A percentile compares a stretch with the other conserved stretches of the same genome.
Conservation (phyloP, 2,329 filamentous ascomycete species). For the Rhexocercosporidium sp. region DNA sequence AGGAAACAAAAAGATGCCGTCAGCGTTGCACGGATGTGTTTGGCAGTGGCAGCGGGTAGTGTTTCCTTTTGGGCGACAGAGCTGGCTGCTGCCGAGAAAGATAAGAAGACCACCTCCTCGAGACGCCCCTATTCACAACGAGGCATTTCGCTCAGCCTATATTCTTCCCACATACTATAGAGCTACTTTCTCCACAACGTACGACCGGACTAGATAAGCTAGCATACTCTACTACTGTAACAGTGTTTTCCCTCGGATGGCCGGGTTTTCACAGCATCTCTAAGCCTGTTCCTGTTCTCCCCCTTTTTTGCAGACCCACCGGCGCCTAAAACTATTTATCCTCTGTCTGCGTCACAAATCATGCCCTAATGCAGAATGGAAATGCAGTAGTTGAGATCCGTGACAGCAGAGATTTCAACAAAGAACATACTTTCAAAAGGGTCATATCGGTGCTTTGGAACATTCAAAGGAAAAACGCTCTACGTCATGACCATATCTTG, state of each 20-base stretch:
- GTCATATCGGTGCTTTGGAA: no score
- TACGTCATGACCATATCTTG: no score
- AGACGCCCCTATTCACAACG: not conserved
- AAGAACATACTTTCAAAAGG: not conserved
- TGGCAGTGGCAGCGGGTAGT: not conserved
- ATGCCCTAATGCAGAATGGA: not conserved
- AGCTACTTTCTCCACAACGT: not conserved
- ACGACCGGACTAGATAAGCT: constrained; percentile 3
- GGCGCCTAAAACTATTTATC: not conserved
- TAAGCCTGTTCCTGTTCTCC: constrained; percentile 3
- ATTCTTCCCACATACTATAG: not conserved
- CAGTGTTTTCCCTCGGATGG: not conserved
- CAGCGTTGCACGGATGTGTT: not conserved
- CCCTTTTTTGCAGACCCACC: not conserved
- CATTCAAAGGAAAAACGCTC: no score
- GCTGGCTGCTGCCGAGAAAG: not conserved
- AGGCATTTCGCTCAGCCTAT: not conserved
- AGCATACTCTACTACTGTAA: not conserved
- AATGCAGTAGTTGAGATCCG: not conserved
- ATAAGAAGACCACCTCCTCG: not conserved
- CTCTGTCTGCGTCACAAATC: not conserved
- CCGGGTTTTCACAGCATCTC: not conserved
- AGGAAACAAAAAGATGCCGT: not conserved
- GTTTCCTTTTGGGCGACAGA: not conserved
- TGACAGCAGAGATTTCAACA: not conserved